Percentiles rank a stretch among this genome's conserved stretches.
Evolutionary conservation across 2,329 filamentous ascomycete genomes (phyloP).

Genomic region (Talaromyces funiculosus): DNA sequence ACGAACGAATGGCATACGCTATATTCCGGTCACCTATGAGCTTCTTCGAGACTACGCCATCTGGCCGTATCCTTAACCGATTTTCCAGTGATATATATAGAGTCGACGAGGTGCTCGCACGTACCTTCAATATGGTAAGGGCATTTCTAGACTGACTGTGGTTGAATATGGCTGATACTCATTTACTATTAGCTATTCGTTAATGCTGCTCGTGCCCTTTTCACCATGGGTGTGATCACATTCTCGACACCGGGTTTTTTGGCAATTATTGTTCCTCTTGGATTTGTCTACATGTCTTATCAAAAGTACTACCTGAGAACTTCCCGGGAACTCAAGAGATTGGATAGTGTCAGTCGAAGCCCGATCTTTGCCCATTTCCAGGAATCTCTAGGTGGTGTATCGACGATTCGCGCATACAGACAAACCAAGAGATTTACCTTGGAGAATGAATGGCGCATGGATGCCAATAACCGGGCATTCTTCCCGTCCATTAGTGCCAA

Average conservation of each 20-base stretch:
- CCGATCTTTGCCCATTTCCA: slow-evolving; percentile 99
- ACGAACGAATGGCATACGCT: slow-evolving; percentile 93
- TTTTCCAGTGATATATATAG: slow-evolving; percentile 60
- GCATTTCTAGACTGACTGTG: not conserved
- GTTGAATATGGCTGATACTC: not conserved
- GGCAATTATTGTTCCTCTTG: slow-evolving; percentile 72
- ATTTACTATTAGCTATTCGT: slow-evolving; percentile 54
- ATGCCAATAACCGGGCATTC: slow-evolving; percentile 88
- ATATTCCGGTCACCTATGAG: slow-evolving; percentile 98
- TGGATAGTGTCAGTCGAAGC: slow-evolving; percentile 91
- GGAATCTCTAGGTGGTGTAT: slow-evolving; percentile 87
- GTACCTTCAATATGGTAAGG: slow-evolving; percentile 90
- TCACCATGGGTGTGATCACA: slow-evolving; percentile 83
- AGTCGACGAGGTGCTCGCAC: slow-evolving; percentile 87
- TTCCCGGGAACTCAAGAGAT: slow-evolving; percentile 89
- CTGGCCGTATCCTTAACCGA: slow-evolving; percentile 91
- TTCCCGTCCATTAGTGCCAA: slow-evolving; percentile 93
- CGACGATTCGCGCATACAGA: slow-evolving; percentile 89
- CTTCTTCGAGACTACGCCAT: slow-evolving; percentile 96
- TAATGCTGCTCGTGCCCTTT: slow-evolving; percentile 67
- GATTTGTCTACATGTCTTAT: slow-evolving; percentile 79
- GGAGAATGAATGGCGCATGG: slow-evolving; percentile 96
- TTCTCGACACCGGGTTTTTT: slow-evolving; percentile 74
- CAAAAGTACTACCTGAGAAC: slow-evolving; percentile 96
- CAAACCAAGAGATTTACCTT: slow-evolving; percentile 81